Base-by-base conservation (phyloP, 306 rosid species). In the Inga leiocalycina region DNA sequence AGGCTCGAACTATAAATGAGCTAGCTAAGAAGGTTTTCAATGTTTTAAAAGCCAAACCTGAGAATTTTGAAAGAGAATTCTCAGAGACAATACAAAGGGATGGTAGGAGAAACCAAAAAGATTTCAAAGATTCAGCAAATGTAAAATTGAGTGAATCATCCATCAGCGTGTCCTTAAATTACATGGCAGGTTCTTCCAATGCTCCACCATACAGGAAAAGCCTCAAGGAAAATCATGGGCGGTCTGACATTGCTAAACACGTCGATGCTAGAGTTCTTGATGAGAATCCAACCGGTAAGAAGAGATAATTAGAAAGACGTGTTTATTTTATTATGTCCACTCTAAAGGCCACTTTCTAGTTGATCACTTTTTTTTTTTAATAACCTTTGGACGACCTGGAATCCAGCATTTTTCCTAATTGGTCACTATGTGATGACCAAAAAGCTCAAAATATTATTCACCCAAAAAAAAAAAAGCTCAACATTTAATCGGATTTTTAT, bases 1-100 rank as follows among this genome's bases (percentile, higher is more conserved):
- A 93, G 97, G 97, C 97, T 66, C 91, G 91, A 43, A 76, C 83
- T 20, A 86, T 93, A 27, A 80, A 79, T 57, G 95, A 91, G 54
- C 68, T 86, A 49, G 89, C 92, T 34, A 88, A 80, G 83, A 85
- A 89, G 77, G 88, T 85, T 71, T 88, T 92, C 66, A 83, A 85
- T 71, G 44, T 78, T 73, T 66, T 93, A 79, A 91, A 86, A 84
- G 78, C 70, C 51, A 71, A 68, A 72, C 90, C 94, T 12, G 81
- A 90, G 67, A 90, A 88, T 52, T 89, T 93, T 82, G 88, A 88
- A 77, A 61, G 22, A 17, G 91, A 93, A 70, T 88, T 86, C 83
- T 86, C 84, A 2, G 91, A 87, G 75, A 79, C 86, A 44, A 90
- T 81, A 57, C 80, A 73, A 49, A 86, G 86, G 87, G 75, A 19